These are phyloP conservation scores for Penicillium odoratum DNA, from an alignment of 495 filamentous ascomycete genomes.

Conservation along the genomic window DNA sequence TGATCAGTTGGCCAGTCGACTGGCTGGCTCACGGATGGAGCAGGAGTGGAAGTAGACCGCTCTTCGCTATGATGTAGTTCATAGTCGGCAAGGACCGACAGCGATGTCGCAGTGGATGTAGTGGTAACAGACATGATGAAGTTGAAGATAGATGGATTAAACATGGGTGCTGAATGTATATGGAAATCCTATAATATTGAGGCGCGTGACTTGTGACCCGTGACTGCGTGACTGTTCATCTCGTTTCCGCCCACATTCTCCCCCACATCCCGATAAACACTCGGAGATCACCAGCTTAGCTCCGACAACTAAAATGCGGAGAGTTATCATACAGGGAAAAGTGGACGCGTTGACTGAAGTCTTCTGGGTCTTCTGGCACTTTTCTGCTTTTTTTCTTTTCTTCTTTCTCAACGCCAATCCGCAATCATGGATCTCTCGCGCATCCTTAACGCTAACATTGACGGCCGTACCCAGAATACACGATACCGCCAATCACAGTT, in stretches of 20 bases:
- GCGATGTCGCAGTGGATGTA: conserved; percentile 27
- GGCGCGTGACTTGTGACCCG: not conserved
- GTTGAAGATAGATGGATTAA: conserved; percentile 3
- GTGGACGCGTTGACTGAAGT: not conserved
- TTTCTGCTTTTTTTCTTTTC: not conserved
- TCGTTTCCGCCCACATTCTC: conserved; percentile 17
- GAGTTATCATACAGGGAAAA: not conserved
- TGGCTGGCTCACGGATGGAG: conserved; percentile 13
- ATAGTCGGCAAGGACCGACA: conserved; percentile 48
- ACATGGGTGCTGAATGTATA: conserved; percentile 2
- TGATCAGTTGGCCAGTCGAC: conserved; percentile 46
- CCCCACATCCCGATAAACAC: conserved; percentile 31
- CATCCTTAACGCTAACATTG: conserved; percentile 43
- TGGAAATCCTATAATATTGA: conserved; percentile 1
- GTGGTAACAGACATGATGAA: conserved; percentile 41
- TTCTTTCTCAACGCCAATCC: not conserved
- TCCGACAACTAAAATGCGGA: conserved; percentile 1
- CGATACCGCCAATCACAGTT: conserved; percentile 49
- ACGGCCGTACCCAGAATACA: conserved; percentile 48
- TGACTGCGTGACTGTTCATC: not conserved
- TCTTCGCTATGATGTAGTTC: conserved; percentile 42
- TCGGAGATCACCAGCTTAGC: not conserved
- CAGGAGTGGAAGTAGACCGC: conserved; percentile 2
- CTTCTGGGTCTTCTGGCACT: not conserved
- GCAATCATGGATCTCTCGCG: conserved; percentile 36